A percentile compares a stretch with the other conserved stretches of the same genome.
Evolutionary conservation across 1,139 yeast species (phyloP).

Genomic region (Kodamaea anthophila): DNA sequence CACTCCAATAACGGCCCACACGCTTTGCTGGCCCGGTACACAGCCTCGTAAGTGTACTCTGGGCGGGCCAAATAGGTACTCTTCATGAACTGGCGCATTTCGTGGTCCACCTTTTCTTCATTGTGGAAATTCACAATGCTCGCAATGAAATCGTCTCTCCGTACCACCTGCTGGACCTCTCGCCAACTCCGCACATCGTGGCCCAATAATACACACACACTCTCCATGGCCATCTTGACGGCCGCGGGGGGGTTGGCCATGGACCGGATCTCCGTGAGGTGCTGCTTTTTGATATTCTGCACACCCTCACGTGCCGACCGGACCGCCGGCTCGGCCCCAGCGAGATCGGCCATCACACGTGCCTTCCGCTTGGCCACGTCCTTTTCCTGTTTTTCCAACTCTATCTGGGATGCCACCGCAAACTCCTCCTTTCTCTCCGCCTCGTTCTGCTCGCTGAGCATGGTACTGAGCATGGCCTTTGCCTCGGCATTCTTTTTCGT

Average conservation of each 20-base stretch:
- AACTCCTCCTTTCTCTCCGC: slow-evolving; percentile 89
- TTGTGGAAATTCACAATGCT: slow-evolving; percentile 73
- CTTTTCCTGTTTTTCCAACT: slow-evolving; percentile 61
- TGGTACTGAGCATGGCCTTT: slow-evolving; percentile 58
- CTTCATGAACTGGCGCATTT: slow-evolving; percentile 53
- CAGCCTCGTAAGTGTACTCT: slow-evolving; percentile 66
- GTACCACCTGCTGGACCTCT: slow-evolving; percentile 73
- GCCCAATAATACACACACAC: slow-evolving; percentile 80
- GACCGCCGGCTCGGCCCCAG: slow-evolving; percentile 78
- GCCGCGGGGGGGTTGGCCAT: slow-evolving; percentile 90
- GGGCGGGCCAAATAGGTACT: slow-evolving; percentile 53
- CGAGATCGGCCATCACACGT: slow-evolving; percentile 57
- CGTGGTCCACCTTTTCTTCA: slow-evolving; percentile 50
- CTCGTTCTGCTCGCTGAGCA: slow-evolving; percentile 86
- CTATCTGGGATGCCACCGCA: slow-evolving; percentile 68
- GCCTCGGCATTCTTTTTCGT: slow-evolving; percentile 63
- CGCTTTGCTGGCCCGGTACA: slow-evolving; percentile 87
- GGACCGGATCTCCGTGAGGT: slow-evolving; percentile 80
- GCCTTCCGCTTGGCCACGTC: slow-evolving; percentile 52
- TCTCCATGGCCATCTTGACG: slow-evolving; percentile 79
- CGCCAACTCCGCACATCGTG: slow-evolving; percentile 68
- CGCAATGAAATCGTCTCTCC: slow-evolving; percentile 84
- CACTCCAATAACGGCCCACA: slow-evolving; percentile 90
- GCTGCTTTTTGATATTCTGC: slow-evolving; percentile 86
- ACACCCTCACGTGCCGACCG: slow-evolving; percentile 82